Evolutionary conservation across 2,329 filamentous ascomycete species (phyloP), one percentile per base, ranked within the genome.

Genomic region (Trichoderma sp.): DNA sequence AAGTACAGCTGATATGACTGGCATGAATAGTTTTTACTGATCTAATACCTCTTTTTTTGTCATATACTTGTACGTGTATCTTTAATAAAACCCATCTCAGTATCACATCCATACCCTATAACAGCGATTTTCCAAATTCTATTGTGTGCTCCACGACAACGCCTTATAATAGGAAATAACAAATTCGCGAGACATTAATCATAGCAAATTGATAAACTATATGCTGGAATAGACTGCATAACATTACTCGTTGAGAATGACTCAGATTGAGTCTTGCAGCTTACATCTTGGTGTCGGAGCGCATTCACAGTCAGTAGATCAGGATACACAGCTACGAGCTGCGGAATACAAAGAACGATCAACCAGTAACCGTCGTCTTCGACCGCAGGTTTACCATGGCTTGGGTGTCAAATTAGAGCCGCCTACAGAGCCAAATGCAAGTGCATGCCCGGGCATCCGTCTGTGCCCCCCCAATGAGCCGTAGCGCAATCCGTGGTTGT

Each of bases 391-490:
- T 24, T 8, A 13, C 14, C 8, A 24, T 3, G 7, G 5, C n/a
- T 16, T 4, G 4, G 10, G 11, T 13, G 46, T 49, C n/a, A 49
- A 24, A 13, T 24, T 13, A 49, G 10, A 49, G 46, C n/a, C 11
- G 46, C 46, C 46, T 49, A 49, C 46, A 49, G n/a, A n/a, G 6
- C 21, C 34, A 28, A 1, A 37, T 26, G 21, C n/a, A 8, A 61
- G 6, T 39, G 32, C 24, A 64, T 43, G 39, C 13, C 32, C 32
- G 10, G 18, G 37, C 32, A 18, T 5, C 30, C 21, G 34, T 65
- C 61, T 46, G 51, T 65, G 52, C 52, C 46, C 26, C 60, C 61
- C 61, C 49, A 21, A 46, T 28, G 3, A 54, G 52, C 32, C 52
- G 52, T 56, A 56, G 51, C 52, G 61, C 37, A 39, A 18, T 46